Evolutionary conservation across 179 eudicot species (phyloP).

Genomic region (Dionaea muscipula): DNA sequence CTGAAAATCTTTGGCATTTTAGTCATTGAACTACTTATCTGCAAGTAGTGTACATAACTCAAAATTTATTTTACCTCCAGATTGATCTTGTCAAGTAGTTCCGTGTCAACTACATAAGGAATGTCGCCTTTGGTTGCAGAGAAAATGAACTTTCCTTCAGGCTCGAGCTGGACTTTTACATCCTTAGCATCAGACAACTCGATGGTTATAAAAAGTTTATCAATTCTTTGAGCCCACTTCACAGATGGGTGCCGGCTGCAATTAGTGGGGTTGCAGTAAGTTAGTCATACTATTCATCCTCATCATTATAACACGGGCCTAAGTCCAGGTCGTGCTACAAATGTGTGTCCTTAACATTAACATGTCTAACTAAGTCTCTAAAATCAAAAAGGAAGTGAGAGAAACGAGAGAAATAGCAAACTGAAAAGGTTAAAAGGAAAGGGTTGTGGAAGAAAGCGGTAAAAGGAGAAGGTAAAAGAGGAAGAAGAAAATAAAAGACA

Average conservation of each 20-base stretch:
- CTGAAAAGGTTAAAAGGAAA: too few relatives aligned
- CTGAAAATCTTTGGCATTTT: slow-evolving; percentile 19
- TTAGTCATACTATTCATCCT: too few relatives aligned
- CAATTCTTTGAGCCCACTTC: slow-evolving; percentile 68
- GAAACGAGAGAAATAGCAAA: too few relatives aligned
- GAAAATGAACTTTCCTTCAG: slow-evolving; percentile 55
- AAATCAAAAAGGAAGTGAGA: too few relatives aligned
- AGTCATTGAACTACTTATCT: neutral
- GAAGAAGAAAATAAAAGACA: too few relatives aligned
- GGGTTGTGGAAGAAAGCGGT: too few relatives aligned
- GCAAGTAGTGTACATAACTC: neutral
- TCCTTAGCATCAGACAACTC: slow-evolving; percentile 69
- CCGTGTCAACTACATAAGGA: slow-evolving; percentile 46
- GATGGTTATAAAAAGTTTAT: slow-evolving; percentile 44
- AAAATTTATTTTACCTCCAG: slow-evolving; percentile 25
- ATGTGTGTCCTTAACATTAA: too few relatives aligned
- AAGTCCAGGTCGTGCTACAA: too few relatives aligned
- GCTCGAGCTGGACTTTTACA: slow-evolving; percentile 58
- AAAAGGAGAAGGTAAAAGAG: too few relatives aligned
- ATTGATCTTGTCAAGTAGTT: slow-evolving; percentile 49
- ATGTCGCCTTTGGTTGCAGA: slow-evolving; percentile 41
- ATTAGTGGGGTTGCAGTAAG: too few relatives aligned
- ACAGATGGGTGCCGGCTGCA: slow-evolving; percentile 64
- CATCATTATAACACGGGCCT: too few relatives aligned
- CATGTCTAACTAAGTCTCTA: too few relatives aligned